These are phyloP conservation scores for Picea glauca DNA, from an alignment of 75 land plant species.

Conservation along the genomic window DNA sequence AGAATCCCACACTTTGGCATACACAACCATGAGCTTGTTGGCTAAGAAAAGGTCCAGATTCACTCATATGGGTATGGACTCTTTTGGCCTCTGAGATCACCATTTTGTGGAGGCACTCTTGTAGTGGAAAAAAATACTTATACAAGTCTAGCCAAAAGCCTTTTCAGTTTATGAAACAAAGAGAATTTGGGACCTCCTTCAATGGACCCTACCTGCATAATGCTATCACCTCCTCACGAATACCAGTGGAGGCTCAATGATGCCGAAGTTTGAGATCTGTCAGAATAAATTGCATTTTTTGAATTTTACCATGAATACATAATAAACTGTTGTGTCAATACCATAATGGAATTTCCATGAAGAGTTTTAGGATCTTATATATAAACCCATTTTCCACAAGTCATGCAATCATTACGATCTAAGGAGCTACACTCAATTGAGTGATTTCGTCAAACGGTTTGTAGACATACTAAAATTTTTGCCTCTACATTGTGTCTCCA, in stretches of 20 bases:
- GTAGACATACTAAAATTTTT: too few relatives aligned
- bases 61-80: background rate
- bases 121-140: too few relatives aligned
- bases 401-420: too few relatives aligned
- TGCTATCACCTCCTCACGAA: background rate
- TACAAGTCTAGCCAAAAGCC: too few relatives aligned
- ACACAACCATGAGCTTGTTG: constrained; percentile 48
- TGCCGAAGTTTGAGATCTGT: background rate
- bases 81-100: background rate
- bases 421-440: too few relatives aligned
- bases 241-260: background rate
- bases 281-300: too few relatives aligned
- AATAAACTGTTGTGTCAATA: background rate
- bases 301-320: background rate
- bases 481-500: too few relatives aligned
- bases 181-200: background rate
- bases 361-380: too few relatives aligned
- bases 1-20: too few relatives aligned
- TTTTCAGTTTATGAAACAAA: background rate
- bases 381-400: too few relatives aligned
- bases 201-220: background rate
- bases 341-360: background rate
- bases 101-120: background rate
- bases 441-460: too few relatives aligned
- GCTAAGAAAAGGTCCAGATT: background rate